Evolutionary conservation across 1,284 basidiomycete species (phyloP), one percentile per base, ranked within the genome.

Genomic region (Trichosporon ovoides): DNA sequence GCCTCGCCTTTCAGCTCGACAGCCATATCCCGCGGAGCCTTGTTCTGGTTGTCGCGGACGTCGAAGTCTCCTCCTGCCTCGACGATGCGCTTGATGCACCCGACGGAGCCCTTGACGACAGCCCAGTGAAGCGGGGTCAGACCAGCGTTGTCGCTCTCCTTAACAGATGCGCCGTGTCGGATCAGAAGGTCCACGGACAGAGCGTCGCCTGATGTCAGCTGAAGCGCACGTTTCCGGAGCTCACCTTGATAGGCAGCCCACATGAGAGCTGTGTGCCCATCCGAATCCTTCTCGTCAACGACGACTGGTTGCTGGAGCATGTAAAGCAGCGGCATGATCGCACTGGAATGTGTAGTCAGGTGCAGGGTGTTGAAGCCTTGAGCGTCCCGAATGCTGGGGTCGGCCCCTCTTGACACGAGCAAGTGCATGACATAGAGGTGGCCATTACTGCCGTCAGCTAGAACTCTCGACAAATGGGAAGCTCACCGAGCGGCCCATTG

Each of bases 291-390:
- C 43, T 87, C 87, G 72, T 96, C 92, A 53, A 95, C 87, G 35
- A 85, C 86, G 61, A 96, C 84, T 1, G 91, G 89, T 66, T 95
- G 90, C 72, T 95, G 92, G 3, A 96, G 83, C 38, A 98, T 83
- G 75, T 96, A 97, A 16, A 97, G 80, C 35, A 98, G 76, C 0
- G 95, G 87, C 91, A 98, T 96, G 61, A 97, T 89, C 1, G 87
- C 87, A 3, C 88, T 91, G 0, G 90, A 93, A 73, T 99, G 96
- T 0, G 92, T 95, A 58, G 92, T 88, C 50, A 98, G 84, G 75
- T 98, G 96, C 1, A 98, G 82, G 0, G 91, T 84, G 75, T 98
- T 98, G 83, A 98, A 98, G 4, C 94, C 94, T 76, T 99, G 96
- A 0, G 88, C 85, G 77, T 99, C 96, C 58, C 82, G 74, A 57